Conservation (phyloP, 768 basidiomycete species). For the Tulasnella sp. region DNA sequence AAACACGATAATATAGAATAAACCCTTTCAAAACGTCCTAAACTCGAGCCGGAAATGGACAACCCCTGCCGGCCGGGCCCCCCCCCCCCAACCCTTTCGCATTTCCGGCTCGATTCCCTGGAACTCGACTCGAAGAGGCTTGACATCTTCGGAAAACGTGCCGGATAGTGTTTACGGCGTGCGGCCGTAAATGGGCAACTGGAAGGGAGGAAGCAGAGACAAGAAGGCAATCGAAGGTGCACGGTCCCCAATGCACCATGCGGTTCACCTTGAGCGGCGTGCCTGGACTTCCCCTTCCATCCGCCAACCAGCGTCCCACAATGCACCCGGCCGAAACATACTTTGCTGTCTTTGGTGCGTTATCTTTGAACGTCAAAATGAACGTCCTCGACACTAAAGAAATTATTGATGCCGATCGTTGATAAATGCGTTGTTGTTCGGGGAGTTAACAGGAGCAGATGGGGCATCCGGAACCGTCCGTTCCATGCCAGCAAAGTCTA, state of each 20-base stretch:
- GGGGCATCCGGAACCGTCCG: background rate
- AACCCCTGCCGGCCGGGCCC: no score
- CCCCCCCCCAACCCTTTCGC: background rate
- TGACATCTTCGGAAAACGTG: conserved; percentile 1
- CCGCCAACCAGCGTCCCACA: background rate
- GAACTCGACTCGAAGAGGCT: background rate
- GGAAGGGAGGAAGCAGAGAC: background rate
- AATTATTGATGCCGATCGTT: conserved; percentile 1
- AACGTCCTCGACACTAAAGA: background rate
- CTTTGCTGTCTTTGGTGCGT: background rate
- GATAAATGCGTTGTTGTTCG: background rate
- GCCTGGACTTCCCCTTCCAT: background rate
- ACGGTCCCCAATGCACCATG: background rate
- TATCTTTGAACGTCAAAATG: background rate
- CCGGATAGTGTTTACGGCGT: background rate
- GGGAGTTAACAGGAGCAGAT: background rate
- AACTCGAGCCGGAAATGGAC: no score
- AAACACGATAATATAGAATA: no score
- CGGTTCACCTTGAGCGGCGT: conserved; percentile 3
- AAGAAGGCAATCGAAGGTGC: conserved; percentile 10
- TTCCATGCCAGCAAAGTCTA: background rate
- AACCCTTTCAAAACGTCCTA: no score
- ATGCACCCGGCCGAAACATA: background rate
- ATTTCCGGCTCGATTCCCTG: conserved; percentile 5
- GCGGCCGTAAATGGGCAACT: background rate